Conservation (phyloP, 1,284 basidiomycete genomes). For the Pseudozyma sp. region DNA sequence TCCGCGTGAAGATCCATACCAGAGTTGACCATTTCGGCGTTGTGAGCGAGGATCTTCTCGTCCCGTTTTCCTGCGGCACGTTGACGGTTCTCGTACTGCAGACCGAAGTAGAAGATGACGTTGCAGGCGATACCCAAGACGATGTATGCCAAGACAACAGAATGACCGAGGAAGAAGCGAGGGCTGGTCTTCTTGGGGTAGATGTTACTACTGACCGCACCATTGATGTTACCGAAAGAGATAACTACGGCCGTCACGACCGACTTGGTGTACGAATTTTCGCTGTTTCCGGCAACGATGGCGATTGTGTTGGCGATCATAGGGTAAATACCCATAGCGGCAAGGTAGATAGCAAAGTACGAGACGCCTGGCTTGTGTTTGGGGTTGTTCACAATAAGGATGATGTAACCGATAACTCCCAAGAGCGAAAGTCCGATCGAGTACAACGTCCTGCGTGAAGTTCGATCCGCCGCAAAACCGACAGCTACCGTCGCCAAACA, state of each 20-base stretch:
- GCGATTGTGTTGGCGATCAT: conserved; percentile 79
- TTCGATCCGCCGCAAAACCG: conserved; percentile 76
- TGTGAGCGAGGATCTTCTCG: conserved; percentile 74
- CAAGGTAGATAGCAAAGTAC: conserved; percentile 78
- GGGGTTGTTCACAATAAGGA: conserved; percentile 74
- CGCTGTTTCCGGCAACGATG: conserved; percentile 79
- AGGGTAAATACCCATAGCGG: conserved; percentile 74
- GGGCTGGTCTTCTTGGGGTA: conserved; percentile 78
- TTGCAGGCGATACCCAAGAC: conserved; percentile 75
- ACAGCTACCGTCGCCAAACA: conserved; percentile 77
- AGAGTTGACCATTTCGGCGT: conserved; percentile 22
- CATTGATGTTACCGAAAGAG: conserved; percentile 68
- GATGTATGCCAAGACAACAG: conserved; percentile 79
- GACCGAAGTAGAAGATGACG: conserved; percentile 71
- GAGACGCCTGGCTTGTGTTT: conserved; percentile 73
- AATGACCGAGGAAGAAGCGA: conserved; percentile 78
- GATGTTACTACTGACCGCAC: conserved; percentile 78
- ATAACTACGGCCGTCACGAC: conserved; percentile 74
- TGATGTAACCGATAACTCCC: conserved; percentile 76
- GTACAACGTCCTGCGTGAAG: conserved; percentile 75
- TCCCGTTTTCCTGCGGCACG: conserved; percentile 77
- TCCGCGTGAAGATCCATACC: conserved; percentile 37
- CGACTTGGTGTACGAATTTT: conserved; percentile 81
- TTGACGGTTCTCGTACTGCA: conserved; percentile 75
- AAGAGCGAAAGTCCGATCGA: conserved; percentile 71